Conservation (phyloP, 164 flowering plant genomes). For the Kingdonia uniflora region DNA sequence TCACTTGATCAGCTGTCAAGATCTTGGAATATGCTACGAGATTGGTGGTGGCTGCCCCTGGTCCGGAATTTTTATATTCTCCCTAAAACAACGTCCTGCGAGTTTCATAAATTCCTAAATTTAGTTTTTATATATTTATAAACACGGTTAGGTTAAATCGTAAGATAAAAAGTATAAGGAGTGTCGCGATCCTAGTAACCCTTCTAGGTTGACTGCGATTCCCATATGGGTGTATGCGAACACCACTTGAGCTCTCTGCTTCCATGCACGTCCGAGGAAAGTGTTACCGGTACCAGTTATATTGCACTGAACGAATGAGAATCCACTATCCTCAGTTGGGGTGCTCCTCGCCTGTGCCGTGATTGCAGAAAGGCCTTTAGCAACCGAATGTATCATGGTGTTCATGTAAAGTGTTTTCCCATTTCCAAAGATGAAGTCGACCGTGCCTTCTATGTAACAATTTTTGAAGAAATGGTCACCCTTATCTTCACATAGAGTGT, state of each 20-base stretch:
- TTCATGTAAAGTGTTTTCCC: not conserved
- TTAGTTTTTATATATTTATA: not conserved
- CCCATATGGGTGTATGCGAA: constrained; percentile 34
- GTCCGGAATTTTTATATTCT: constrained; percentile 15
- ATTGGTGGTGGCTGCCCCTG: constrained; percentile 8
- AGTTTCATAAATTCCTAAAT: not conserved
- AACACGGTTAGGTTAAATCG: not conserved
- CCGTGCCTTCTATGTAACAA: not conserved
- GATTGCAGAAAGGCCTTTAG: constrained; percentile 19
- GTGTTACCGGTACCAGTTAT: constrained; percentile 25
- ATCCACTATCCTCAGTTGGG: constrained; percentile 26
- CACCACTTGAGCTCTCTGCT: constrained; percentile 29
- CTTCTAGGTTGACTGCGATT: constrained; percentile 16
- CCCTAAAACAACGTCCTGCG: constrained; percentile 23
- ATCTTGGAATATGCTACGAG: constrained; percentile 7
- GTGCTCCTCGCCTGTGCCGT: constrained; percentile 34
- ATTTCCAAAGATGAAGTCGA: not conserved
- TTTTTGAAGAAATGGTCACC: not conserved
- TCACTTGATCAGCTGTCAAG: constrained; percentile 10
- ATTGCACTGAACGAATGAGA: constrained; percentile 32
- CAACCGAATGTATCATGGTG: constrained; percentile 20
- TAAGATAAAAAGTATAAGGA: constrained; percentile 11
- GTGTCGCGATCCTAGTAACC: constrained; percentile 16
- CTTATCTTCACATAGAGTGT: not conserved
- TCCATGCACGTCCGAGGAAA: constrained; percentile 38